Base-by-base conservation (phyloP, 768 basidiomycete genomes). In the Sporobolomyces phaffii region DNA sequence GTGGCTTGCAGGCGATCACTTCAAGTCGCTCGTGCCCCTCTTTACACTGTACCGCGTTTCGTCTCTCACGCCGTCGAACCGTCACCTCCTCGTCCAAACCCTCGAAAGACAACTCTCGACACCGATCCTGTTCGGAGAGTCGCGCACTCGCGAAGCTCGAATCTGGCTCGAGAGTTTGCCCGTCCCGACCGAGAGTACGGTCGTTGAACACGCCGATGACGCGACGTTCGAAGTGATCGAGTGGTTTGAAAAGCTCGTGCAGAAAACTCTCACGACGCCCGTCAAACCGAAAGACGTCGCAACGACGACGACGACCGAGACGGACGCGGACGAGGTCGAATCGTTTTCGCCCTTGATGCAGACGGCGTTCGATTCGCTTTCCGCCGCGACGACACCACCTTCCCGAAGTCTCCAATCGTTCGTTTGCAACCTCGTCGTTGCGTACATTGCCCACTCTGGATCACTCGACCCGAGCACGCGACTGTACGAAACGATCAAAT, bases 121-220 rank as follows among this genome's bases (percentile, higher is more conserved):
- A 11, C 89, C 87, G 62, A 82, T 91, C 11, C 76, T 94, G 28
- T 97, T 94, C 69, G 66, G 66, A 78, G 87, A 89, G 86, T 88
- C 73, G 84, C 89, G 45, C 3, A 8, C 18, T 0, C 79, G 81
- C 26, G 92, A 96, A 76, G 81, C 89, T 1, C 77, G 80, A 1
- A 78, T 88, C 5, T 96, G 91, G 91, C 80, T 97, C 1, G 76
- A 79, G 1, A 82, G 84, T 1, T 77, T 93, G 0, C 88, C 90
- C 0, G 38, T 44, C n/a, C 64, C 58, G 14, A 28, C 24, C 0
- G n/a, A n/a, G n/a, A n/a, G n/a, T n/a, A n/a, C n/a, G n/a, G n/a
- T n/a, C n/a, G n/a, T n/a, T n/a, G 29, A n/a, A 14, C 52, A 38
- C 9, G 28, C 24, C 11, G 51, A 45, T 11, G 44, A 45, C 29